Evolutionary conservation across 139 green algal species (phyloP).

Genomic region (Limnomonas spitsbergensis): DNA sequence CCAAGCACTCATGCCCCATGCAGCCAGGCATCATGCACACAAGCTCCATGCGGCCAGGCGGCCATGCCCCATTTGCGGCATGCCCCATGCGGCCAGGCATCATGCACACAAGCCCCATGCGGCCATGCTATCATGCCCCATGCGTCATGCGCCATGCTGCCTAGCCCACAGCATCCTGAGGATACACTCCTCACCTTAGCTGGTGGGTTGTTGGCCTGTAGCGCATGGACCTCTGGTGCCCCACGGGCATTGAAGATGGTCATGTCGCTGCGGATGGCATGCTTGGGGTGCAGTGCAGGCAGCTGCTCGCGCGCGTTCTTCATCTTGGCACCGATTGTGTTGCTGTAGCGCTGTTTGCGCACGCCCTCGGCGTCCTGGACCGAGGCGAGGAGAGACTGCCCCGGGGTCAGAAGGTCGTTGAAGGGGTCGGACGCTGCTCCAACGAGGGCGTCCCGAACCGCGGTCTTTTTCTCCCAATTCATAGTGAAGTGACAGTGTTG

Average conservation of each 20-base stretch:
- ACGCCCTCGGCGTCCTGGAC: slow-evolving; percentile 31
- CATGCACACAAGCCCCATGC: too few relatives aligned
- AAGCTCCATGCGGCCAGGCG: too few relatives aligned
- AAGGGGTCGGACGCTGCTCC: slow-evolving; percentile 37
- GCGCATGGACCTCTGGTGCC: slow-evolving; percentile 28
- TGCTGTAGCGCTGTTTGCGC: slow-evolving; percentile 35
- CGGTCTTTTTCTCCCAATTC: slow-evolving; percentile 54
- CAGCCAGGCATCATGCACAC: too few relatives aligned
- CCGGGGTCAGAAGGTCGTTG: slow-evolving; percentile 39
- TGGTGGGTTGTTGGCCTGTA: slow-evolving; percentile 19
- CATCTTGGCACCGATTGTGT: slow-evolving; percentile 46
- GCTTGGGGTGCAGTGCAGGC: slow-evolving; percentile 28
- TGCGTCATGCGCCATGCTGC: too few relatives aligned
- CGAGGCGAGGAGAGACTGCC: slow-evolving; percentile 33
- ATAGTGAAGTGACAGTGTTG: too few relatives aligned
- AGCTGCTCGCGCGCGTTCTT: slow-evolving; percentile 44
- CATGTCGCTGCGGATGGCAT: slow-evolving; percentile 26
- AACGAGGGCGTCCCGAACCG: slow-evolving; percentile 17
- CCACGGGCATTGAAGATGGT: slow-evolving; percentile 31
- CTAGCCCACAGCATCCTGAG: too few relatives aligned
- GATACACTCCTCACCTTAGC: slow-evolving; percentile 11
- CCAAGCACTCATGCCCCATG: too few relatives aligned
- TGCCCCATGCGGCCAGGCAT: too few relatives aligned
- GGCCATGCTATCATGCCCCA: too few relatives aligned
- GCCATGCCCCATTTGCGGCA: too few relatives aligned